Percentiles rank a stretch among this genome's conserved stretches.
These are phyloP conservation scores for Priceomyces castillae DNA, from an alignment of 805 yeast genomes.

Conservation along the genomic window DNA sequence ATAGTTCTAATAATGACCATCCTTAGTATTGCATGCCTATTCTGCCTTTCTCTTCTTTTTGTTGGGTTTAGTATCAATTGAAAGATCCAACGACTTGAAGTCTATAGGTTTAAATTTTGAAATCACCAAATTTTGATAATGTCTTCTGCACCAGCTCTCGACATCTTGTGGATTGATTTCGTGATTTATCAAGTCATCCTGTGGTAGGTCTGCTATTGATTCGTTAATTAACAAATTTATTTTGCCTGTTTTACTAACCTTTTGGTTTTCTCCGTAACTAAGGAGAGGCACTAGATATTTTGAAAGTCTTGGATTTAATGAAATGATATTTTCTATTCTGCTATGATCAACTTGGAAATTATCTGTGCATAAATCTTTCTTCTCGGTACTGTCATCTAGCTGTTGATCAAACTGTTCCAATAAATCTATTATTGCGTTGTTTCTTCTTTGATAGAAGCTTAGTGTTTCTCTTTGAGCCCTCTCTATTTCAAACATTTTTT, in stretches of 20 bases:
- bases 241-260: slow-evolving; percentile 17
- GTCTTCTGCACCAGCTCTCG: slow-evolving; percentile 38
- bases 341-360: slow-evolving; percentile 9
- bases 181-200: slow-evolving; percentile 33
- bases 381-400: neutral
- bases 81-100: slow-evolving; percentile 4
- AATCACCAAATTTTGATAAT: slow-evolving; percentile 31
- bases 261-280: slow-evolving; percentile 9
- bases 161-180: slow-evolving; percentile 41
- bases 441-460: slow-evolving; percentile 32
- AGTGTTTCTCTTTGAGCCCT: slow-evolving; percentile 34
- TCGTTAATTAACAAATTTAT: slow-evolving; percentile 33
- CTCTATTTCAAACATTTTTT: slow-evolving; percentile 29
- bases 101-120: slow-evolving; percentile 34
- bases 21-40: slow-evolving; percentile 10
- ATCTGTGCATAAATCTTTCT: neutral
- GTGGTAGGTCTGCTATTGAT: slow-evolving; percentile 32
- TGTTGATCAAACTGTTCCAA: slow-evolving; percentile 15
- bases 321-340: slow-evolving; percentile 23
- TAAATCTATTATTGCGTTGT: slow-evolving; percentile 34
- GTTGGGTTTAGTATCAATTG: neutral
- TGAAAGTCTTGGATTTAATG: slow-evolving; percentile 20
- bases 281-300: slow-evolving; percentile 16
- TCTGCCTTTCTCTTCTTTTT: slow-evolving; percentile 10
- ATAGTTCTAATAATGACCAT: slow-evolving; percentile 1